Conservation (phyloP, 2,329 filamentous ascomycete species). For the Gaeumannomyces sp. region DNA sequence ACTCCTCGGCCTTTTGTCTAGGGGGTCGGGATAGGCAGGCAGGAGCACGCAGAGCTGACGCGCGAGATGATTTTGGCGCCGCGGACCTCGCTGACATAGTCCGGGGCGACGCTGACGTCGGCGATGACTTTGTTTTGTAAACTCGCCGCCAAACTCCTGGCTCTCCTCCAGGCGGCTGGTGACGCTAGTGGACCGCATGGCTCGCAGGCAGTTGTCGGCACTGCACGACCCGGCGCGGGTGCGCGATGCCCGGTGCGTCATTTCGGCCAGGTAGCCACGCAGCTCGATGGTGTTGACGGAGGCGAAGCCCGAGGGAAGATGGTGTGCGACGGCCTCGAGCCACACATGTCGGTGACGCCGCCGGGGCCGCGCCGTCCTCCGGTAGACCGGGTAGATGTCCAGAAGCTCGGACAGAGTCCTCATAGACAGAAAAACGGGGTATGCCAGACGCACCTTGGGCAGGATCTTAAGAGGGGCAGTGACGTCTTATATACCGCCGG, state of each 20-base stretch:
- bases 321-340: constrained; percentile 38
- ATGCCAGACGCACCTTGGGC: neutral
- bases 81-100: constrained; percentile 1
- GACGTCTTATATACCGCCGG: constrained; percentile 4
- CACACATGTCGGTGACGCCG: constrained; percentile 29
- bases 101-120: neutral
- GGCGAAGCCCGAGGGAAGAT: constrained; percentile 31
- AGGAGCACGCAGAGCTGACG: too few relatives aligned
- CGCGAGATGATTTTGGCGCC: neutral
- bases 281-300: constrained; percentile 44
- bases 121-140: neutral
- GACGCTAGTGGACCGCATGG: neutral
- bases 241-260: neutral
- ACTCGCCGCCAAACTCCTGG: constrained; percentile 3
- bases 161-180: neutral
- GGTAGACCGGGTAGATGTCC: constrained; percentile 40
- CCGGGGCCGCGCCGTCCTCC: constrained; percentile 39
- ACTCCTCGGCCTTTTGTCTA: too few relatives aligned
- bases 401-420: too few relatives aligned
- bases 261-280: constrained; percentile 17
- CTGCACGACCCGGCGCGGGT: neutral
- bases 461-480: constrained; percentile 3
- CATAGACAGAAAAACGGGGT: neutral
- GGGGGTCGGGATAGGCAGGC: too few relatives aligned
- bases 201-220: constrained; percentile 8